phyloP scores from a whole-genome alignment of 192 early-diverging fungal genomes.

The Linnemannia elongata region DNA sequence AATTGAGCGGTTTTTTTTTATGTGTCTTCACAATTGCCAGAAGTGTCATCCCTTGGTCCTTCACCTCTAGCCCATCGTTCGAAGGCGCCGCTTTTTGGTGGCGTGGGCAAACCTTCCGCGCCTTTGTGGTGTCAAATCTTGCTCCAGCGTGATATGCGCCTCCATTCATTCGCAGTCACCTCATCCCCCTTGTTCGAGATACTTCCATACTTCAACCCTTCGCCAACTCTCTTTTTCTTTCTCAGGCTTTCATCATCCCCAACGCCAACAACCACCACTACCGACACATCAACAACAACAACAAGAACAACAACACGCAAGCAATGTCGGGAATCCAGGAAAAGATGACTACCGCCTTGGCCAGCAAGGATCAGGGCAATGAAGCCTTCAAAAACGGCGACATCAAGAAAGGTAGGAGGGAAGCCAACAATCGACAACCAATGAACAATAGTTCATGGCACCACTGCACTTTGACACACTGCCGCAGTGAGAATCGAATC shows the following conservation, averaged over 20 bases:
- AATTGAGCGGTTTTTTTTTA: no score
- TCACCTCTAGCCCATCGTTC: no score
- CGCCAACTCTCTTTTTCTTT: background rate
- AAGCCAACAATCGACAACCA: no score
- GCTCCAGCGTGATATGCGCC: background rate
- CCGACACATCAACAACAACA: background rate
- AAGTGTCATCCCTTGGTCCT: no score
- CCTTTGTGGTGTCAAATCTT: no score
- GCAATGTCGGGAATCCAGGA: conserved; percentile 36
- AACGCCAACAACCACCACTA: background rate
- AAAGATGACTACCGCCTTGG: conserved; percentile 37
- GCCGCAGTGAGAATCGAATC: background rate
- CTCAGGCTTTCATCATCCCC: background rate
- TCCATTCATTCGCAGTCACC: background rate
- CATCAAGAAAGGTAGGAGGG: conserved; percentile 42
- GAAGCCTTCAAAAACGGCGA: conserved; percentile 57
- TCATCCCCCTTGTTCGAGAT: background rate
- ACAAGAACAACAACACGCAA: background rate
- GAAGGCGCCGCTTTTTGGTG: no score
- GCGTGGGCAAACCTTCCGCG: no score
- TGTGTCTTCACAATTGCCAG: no score
- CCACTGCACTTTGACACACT: background rate
- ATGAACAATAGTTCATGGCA: background rate
- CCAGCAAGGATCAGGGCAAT: conserved; percentile 54
- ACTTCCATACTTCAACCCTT: background rate